Evolutionary conservation across 192 early-diverging fungal species (phyloP), one percentile per base, ranked within the genome.

Genomic region (Gonapodya sp.): DNA sequence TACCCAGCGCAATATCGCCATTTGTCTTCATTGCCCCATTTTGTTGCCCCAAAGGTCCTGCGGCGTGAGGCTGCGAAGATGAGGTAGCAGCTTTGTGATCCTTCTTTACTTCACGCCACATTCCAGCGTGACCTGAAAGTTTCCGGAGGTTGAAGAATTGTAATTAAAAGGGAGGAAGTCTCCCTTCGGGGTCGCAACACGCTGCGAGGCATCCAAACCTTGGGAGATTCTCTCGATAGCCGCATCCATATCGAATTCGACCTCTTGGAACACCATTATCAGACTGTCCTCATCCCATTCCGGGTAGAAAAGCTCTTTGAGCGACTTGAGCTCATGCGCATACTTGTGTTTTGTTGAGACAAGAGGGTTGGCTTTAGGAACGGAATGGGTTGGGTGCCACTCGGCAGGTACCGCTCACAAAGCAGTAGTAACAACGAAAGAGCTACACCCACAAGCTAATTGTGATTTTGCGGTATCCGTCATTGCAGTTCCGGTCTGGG

Each of bases 271-370:
- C 8, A 24, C 46, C 46, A 64, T 64, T 16, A 64, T 64, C 8
- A 64, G 46, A 64, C 46, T 64, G 46, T 64, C 46, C 46, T 64
- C 46, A 24, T 64, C 46, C 46, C 46, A 64, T 64, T 64, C 46
- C 46, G 46, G 46, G 24, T 64, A 64, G 46, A 64, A 64, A 16
- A 64, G 24, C 24, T 64, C 46, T 24, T 64, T 64, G 8, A 64
- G 46, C 24, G 46, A 64, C 46, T 64, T 64, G 46, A 64, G 46
- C 24, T 64, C 46, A 8, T 16, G 24, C 8, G 46, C 46, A 64
- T 64, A 64, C 46, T 64, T 64, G 46, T 64, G 46, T 64, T 64
- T 64, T 24, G 24, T 24, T 8, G 46, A 64, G 46, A 64, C 24
- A 24, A 64, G 46, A 64, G 46, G 46, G 46, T 64, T 64, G 46